Percentiles rank a stretch among this genome's conserved stretches.
Conservation (phyloP, 2,329 filamentous ascomycete species). For the Dactylonectria macrodidyma region DNA sequence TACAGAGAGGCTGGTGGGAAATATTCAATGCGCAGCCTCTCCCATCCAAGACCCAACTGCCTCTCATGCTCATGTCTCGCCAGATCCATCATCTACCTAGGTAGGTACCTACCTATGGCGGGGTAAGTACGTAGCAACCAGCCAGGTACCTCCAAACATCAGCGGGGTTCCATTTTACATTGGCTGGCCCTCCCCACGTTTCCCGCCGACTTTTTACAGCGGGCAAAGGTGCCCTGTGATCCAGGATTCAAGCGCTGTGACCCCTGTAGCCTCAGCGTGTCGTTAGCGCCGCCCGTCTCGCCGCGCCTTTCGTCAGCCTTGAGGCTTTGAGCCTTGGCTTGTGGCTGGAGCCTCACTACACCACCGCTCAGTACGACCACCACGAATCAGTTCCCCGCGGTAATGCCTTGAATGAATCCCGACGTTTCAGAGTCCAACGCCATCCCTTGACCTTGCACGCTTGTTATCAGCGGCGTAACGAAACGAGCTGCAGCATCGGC, state of each 20-base stretch:
- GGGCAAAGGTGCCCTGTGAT: background rate
- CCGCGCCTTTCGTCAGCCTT: constrained; percentile 40
- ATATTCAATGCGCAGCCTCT: background rate
- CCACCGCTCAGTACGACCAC: constrained; percentile 44
- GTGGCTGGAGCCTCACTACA: constrained; percentile 44
- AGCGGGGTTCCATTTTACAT: constrained; percentile 8
- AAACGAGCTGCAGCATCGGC: background rate
- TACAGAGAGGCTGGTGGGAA: no score
- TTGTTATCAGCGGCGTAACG: background rate
- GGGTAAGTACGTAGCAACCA: background rate
- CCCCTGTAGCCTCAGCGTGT: constrained; percentile 29
- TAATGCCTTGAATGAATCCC: constrained; percentile 20
- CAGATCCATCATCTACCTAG: background rate
- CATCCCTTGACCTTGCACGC: background rate
- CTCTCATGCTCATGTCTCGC: background rate
- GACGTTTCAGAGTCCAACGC: constrained; percentile 12
- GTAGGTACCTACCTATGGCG: background rate
- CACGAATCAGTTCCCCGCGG: constrained; percentile 27
- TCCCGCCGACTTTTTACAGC: background rate
- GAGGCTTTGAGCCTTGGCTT: constrained; percentile 34
- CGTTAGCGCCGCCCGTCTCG: constrained; percentile 15
- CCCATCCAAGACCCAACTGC: background rate
- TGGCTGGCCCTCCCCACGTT: constrained; percentile 1
- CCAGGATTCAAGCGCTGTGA: background rate
- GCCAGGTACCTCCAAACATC: constrained; percentile 4